phyloP scores from a whole-genome alignment of 768 basidiomycete genomes.

The Multifurca ochricompacta region DNA sequence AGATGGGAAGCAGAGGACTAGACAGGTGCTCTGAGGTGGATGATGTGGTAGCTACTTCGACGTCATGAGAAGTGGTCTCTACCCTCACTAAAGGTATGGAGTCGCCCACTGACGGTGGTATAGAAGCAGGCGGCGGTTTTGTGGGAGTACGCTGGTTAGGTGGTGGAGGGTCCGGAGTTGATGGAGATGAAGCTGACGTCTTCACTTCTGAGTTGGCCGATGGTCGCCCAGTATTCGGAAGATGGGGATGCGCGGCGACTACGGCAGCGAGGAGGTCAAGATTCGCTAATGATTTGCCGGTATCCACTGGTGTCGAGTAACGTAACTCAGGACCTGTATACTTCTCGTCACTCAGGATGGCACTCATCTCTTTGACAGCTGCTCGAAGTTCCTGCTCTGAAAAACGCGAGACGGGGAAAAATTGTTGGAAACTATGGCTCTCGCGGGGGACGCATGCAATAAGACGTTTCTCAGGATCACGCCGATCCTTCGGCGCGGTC shows the following conservation, averaged over 20 bases:
- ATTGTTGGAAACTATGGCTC: constrained; percentile 7
- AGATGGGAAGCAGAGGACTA: constrained; percentile 16
- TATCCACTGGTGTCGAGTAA: not conserved
- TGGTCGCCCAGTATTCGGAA: constrained; percentile 3
- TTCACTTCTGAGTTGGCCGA: constrained; percentile 1
- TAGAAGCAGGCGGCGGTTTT: not conserved
- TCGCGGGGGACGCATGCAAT: constrained; percentile 52
- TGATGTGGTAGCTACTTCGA: constrained; percentile 12
- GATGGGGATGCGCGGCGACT: constrained; percentile 13
- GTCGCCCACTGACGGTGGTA: not conserved
- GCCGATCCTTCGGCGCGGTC: constrained; percentile 15
- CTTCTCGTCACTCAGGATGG: constrained; percentile 3
- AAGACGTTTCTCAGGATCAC: constrained; percentile 45
- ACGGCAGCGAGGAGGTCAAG: constrained; percentile 17
- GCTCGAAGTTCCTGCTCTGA: constrained; percentile 13
- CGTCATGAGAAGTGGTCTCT: constrained; percentile 9
- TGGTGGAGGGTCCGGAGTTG: not conserved
- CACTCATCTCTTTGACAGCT: constrained; percentile 12
- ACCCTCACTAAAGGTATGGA: constrained; percentile 4
- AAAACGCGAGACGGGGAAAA: constrained; percentile 17
- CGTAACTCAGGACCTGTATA: not conserved
- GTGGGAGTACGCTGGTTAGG: not conserved
- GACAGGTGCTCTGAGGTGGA: constrained; percentile 14
- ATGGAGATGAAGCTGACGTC: not conserved
- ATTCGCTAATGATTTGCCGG: constrained; percentile 4